A percentile compares a stretch with the other conserved stretches of the same genome.
Evolutionary conservation across 345 rosid species (phyloP).

Genomic region (Salix viminalis): DNA sequence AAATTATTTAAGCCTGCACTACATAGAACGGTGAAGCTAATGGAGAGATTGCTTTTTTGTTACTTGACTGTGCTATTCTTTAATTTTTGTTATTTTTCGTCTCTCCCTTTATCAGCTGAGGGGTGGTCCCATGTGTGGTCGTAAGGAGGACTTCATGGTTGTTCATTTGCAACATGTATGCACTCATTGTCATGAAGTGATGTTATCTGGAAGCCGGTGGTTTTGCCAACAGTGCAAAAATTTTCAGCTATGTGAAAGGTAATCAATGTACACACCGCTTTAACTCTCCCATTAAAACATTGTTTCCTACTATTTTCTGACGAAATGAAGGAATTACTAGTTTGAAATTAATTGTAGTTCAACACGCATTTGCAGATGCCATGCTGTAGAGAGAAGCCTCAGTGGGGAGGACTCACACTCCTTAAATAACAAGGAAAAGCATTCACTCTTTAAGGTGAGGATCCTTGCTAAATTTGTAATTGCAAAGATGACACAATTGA

Average conservation of each 20-base stretch:
- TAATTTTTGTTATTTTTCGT: conserved; percentile 10
- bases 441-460: conserved; percentile 48
- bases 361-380: conserved; percentile 41
- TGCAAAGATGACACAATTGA: neutral
- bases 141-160: conserved; percentile 57
- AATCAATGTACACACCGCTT: neutral
- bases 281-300: neutral
- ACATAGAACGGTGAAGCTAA: neutral
- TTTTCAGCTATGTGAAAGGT: conserved; percentile 67
- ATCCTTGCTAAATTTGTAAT: neutral
- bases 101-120: conserved; percentile 43
- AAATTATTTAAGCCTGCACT: too few relatives aligned
- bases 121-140: conserved; percentile 25
- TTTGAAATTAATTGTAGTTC: neutral
- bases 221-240: conserved; percentile 54
- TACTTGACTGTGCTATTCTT: neutral
- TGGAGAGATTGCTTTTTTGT: neutral
- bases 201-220: conserved; percentile 57
- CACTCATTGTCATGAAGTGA: conserved; percentile 37
- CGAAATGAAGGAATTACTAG: neutral
- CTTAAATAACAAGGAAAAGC: conserved; percentile 36
- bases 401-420: conserved; percentile 26
- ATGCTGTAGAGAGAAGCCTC: conserved; percentile 28
- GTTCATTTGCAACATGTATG: conserved; percentile 55
- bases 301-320: neutral